These are phyloP conservation scores for Phyllosticta capitalensis DNA, from an alignment of 2,329 filamentous ascomycete species.

Conservation along the genomic window DNA sequence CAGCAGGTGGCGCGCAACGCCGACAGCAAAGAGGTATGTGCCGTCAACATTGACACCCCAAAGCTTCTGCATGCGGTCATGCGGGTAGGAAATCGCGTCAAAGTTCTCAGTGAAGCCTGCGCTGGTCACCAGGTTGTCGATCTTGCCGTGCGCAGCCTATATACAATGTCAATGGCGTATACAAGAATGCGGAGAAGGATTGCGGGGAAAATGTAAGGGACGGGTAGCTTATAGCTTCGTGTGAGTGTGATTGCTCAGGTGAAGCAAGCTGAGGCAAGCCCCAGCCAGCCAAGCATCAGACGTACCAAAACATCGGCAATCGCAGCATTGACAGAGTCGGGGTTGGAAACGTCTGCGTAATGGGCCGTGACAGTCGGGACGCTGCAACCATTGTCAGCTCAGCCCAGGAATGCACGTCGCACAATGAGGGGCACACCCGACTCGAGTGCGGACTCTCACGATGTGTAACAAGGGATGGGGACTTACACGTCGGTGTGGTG, in stretches of 20 bases:
- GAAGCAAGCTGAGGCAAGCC: neutral
- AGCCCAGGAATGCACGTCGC: neutral
- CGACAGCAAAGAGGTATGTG: constrained; percentile 79
- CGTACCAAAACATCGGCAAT: constrained; percentile 55
- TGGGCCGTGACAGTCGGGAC: constrained; percentile 81
- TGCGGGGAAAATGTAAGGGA: neutral
- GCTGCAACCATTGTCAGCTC: constrained; percentile 29
- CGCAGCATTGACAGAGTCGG: constrained; percentile 65
- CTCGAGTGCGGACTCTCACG: neutral
- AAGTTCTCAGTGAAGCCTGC: constrained; percentile 96
- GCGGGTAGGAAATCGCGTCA: constrained; percentile 80
- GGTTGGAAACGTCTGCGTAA: constrained; percentile 76
- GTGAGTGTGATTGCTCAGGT: neutral
- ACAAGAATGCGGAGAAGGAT: neutral
- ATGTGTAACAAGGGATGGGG: neutral
- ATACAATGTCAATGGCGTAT: constrained; percentile 1
- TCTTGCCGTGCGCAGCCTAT: constrained; percentile 57
- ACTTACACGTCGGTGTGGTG: constrained; percentile 59
- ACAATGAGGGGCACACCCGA: constrained; percentile 1
- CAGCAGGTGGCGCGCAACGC: constrained; percentile 82
- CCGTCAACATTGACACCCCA: constrained; percentile 93
- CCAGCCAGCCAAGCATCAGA: neutral
- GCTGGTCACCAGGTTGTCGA: constrained; percentile 90
- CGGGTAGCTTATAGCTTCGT: neutral
- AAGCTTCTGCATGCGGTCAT: constrained; percentile 84